Evolutionary conservation across 2,329 filamentous ascomycete genomes (phyloP), one percentile per base, ranked within the genome.

Genomic region (Cylindrodendrum hubeiense): DNA sequence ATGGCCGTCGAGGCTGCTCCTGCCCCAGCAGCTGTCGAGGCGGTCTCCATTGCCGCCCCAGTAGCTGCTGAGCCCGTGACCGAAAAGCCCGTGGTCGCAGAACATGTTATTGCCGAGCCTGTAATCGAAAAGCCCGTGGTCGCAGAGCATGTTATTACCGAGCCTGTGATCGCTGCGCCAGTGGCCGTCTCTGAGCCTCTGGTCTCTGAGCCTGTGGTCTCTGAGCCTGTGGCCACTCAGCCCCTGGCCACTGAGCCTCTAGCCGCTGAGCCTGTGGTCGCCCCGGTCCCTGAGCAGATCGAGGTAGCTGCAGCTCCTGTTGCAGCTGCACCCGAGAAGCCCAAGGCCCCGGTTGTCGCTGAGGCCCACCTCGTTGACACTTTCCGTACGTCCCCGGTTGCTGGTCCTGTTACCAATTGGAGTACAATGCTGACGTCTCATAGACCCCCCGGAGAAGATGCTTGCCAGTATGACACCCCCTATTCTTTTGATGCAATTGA

Each of bases 321-420:
- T 21, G 28, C 49, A 17, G 60, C 54, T 13, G 33, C 39, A 37
- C 34, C 39, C 13, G 46, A 66, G 51, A 53, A 79, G 68, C 72
- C 72, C 75, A 86, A 84, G 78, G 76, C 74, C 72, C 87, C 86
- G 51, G 90, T 92, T 74, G 91, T 94, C 75, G 85, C 86, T 67
- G 92, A 94, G 85, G 91, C 92, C 76, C 91, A 94, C 80, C 82
- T 90, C 77, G 91, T 94, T 73, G 90, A 93, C 80, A 94, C 91
- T 21, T 93, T 84, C 76, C 87, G 89, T 91, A 81, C 85, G 88
- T 63, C 33, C 37, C 64, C 24, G 43, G 34, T 19, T 30, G 33
- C 28, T 37, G 9, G 22, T 12, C 50, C 33, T 47, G 28, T 26
- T 21, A 26, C 33, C 53, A 46, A 44, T 63, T 41, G n/a, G 28